phyloP scores from a whole-genome alignment of 192 early-diverging fungal species.

The Backusella macrospora region DNA sequence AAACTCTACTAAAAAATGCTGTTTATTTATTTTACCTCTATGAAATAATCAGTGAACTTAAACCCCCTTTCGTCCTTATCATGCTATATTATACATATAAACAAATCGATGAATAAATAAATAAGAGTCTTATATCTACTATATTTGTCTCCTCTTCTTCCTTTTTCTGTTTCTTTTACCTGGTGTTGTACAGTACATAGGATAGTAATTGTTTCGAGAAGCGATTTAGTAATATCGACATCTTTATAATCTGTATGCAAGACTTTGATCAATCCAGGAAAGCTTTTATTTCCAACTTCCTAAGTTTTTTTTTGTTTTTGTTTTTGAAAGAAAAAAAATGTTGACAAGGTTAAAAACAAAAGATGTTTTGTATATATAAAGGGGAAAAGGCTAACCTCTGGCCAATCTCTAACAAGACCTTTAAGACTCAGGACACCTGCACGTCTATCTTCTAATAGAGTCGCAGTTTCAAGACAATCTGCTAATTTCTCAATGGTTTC shows the following conservation, averaged over 20 bases:
- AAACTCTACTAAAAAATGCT: background rate
- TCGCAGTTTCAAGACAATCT: slow-evolving; percentile 81
- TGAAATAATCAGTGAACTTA: slow-evolving; percentile 46
- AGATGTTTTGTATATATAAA: background rate
- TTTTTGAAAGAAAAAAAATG: too few relatives aligned
- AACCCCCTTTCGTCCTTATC: slow-evolving; percentile 22
- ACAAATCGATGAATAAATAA: background rate
- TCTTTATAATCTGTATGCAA: slow-evolving; percentile 84
- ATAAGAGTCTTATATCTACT: background rate
- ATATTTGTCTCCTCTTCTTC: too few relatives aligned
- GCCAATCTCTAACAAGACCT: slow-evolving; percentile 84
- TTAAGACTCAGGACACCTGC: slow-evolving; percentile 87
- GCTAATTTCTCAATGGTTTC: slow-evolving; percentile 86
- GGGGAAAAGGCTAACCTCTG: slow-evolving; percentile 47
- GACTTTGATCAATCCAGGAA: slow-evolving; percentile 71
- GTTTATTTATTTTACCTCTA: slow-evolving; percentile 34
- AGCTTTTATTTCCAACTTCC: slow-evolving; percentile 84
- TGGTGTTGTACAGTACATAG: slow-evolving; percentile 55
- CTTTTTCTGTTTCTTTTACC: slow-evolving; percentile 7
- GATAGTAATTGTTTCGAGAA: slow-evolving; percentile 87
- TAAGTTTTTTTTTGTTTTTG: slow-evolving; percentile 31
- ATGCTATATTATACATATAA: background rate
- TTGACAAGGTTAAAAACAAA: background rate
- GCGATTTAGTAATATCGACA: slow-evolving; percentile 81
- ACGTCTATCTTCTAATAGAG: slow-evolving; percentile 87